A percentile compares a stretch with the other conserved stretches of the same genome.
phyloP scores from a whole-genome alignment of 192 early-diverging fungal species.

The Backusella psychrophila region DNA sequence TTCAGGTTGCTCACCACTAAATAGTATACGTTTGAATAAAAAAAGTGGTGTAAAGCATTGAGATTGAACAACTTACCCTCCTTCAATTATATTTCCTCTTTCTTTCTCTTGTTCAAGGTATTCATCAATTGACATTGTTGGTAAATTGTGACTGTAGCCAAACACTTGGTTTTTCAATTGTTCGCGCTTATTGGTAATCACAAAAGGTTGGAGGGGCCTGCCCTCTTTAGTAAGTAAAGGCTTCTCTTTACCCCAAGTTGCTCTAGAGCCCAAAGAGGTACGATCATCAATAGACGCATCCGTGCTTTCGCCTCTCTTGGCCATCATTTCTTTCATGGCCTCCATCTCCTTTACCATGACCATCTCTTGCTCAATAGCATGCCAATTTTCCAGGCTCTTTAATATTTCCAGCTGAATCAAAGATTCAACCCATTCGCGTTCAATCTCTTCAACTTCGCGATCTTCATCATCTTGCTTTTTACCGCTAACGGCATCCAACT shows the following conservation, averaged over 20 bases:
- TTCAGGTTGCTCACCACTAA: constrained; percentile 60
- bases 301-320: constrained; percentile 7
- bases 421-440: constrained; percentile 72
- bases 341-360: constrained; percentile 77
- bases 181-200: constrained; percentile 76
- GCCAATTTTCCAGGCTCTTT: constrained; percentile 67
- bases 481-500: constrained; percentile 13
- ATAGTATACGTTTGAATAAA: neutral
- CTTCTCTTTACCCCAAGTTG: constrained; percentile 11
- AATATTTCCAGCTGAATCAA: constrained; percentile 72
- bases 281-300: constrained; percentile 22
- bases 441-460: constrained; percentile 65
- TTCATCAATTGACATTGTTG: constrained; percentile 97
- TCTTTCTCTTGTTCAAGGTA: constrained; percentile 85
- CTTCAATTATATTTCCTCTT: constrained; percentile 86
- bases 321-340: constrained; percentile 43
- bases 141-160: constrained; percentile 78
- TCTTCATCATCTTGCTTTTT: constrained; percentile 42
- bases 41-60: neutral
- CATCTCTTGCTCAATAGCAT: constrained; percentile 73
- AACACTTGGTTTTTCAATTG: constrained; percentile 77
- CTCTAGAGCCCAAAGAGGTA: constrained; percentile 1
- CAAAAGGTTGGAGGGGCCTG: constrained; percentile 80
- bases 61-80: constrained; percentile 53
- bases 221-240: constrained; percentile 47